Conservation (phyloP, 2,329 filamentous ascomycete species). For the Diaporthe caulivora region DNA sequence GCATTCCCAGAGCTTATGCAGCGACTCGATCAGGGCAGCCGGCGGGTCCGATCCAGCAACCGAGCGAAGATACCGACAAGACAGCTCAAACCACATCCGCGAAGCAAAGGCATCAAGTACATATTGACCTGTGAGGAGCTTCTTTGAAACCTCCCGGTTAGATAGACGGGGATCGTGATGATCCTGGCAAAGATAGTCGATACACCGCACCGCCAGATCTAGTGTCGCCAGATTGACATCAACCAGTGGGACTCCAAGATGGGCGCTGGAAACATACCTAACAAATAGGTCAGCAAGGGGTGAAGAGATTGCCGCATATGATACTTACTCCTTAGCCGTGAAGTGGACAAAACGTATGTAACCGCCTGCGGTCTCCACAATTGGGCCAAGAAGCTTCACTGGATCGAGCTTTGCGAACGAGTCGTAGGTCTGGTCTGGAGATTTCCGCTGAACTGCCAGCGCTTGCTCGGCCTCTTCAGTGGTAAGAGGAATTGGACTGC, state of each 20-base stretch:
- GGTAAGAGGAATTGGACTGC: not conserved
- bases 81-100: slow-evolving; percentile 19
- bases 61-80: slow-evolving; percentile 2
- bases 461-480: slow-evolving; percentile 2
- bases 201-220: slow-evolving; percentile 4
- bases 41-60: not conserved
- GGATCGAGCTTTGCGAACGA: not conserved
- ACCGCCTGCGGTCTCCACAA: slow-evolving; percentile 12
- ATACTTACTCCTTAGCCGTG: slow-evolving; percentile 16
- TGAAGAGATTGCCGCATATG: rapidly evolving
- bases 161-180: not conserved
- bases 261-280: not conserved
- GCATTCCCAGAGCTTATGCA: not conserved
- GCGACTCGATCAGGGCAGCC: not conserved
- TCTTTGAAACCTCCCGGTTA: not conserved
- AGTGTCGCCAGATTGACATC: not conserved
- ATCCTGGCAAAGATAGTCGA: slow-evolving; percentile 9
- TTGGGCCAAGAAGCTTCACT: slow-evolving; percentile 2
- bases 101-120: slow-evolving; percentile 1
- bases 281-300: not conserved
- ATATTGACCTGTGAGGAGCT: not conserved
- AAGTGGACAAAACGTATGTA: slow-evolving; percentile 25
- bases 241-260: not conserved
- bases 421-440: not conserved
- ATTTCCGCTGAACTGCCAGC: not conserved